A percentile compares a stretch with the other conserved stretches of the same genome.
Conservation (phyloP, 306 rosid species). For the Cajanus cajan region DNA sequence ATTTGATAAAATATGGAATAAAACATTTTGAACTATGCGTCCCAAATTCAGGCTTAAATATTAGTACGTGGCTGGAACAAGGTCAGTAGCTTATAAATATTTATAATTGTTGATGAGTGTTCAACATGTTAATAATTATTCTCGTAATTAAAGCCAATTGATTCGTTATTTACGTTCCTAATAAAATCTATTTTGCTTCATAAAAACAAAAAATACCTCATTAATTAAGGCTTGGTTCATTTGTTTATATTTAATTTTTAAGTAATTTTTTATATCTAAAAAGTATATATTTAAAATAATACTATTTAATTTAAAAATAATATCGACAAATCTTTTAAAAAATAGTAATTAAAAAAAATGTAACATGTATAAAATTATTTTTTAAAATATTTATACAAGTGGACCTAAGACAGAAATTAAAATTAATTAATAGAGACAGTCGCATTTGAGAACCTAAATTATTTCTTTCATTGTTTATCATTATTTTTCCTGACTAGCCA, state of each 20-base stretch:
- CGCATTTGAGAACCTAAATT: not conserved
- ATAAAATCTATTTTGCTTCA: too few species aligned
- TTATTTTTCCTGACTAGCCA: not conserved
- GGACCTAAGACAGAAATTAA: not conserved
- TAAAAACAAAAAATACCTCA: too few species aligned
- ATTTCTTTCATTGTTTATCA: not conserved
- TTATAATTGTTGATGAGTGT: not conserved
- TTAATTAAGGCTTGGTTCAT: too few species aligned
- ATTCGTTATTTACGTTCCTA: not conserved
- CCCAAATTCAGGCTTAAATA: not conserved
- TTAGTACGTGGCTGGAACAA: not conserved
- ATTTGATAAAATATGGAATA: not conserved
- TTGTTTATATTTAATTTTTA: too few species aligned
- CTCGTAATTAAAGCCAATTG: not conserved
- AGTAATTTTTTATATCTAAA: too few species aligned
- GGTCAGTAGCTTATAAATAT: not conserved
- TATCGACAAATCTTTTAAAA: too few species aligned
- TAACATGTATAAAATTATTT: not conserved
- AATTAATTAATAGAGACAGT: not conserved
- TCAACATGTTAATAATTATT: not conserved
- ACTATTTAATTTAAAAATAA: too few species aligned
- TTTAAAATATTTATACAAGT: not conserved
- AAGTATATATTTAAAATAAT: too few species aligned
- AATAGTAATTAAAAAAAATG: not conserved
- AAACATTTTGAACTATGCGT: not conserved